Evolutionary conservation across 768 basidiomycete species (phyloP).

Genomic region (Termitomyces sp.): DNA sequence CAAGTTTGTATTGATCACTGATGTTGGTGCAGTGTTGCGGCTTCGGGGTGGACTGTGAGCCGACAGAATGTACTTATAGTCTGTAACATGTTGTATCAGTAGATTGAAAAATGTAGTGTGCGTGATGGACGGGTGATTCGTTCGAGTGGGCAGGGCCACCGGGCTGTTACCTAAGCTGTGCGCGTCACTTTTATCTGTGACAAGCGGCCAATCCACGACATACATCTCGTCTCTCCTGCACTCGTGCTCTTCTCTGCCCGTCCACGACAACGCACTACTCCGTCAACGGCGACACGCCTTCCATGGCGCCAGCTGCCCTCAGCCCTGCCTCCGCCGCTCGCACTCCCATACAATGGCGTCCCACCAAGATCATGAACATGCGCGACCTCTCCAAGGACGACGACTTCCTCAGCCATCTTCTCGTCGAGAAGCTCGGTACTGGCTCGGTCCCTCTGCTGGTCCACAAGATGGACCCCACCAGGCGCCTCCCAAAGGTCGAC

Average conservation of each 20-base stretch:
- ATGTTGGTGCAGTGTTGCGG: conserved; percentile 28
- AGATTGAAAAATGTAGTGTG: conserved; percentile 1
- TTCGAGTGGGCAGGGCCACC: neutral
- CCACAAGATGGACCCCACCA: conserved; percentile 83
- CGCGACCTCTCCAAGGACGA: conserved; percentile 87
- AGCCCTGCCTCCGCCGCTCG: conserved; percentile 21
- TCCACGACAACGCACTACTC: conserved; percentile 10
- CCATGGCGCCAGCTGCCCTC: conserved; percentile 26
- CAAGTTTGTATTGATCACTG: conserved; percentile 8
- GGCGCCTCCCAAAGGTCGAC: conserved; percentile 73
- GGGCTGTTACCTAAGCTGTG: conserved; percentile 19
- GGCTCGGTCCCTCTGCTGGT: conserved; percentile 76
- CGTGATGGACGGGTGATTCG: conserved; percentile 13
- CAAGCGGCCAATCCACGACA: conserved; percentile 6
- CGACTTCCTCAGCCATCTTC: conserved; percentile 84
- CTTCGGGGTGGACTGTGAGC: conserved; percentile 33
- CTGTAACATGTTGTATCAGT: conserved; percentile 3
- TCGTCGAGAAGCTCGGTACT: conserved; percentile 86
- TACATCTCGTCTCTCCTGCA: neutral
- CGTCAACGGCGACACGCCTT: conserved; percentile 16
- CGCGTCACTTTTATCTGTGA: conserved; percentile 17
- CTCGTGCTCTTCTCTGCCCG: conserved; percentile 14
- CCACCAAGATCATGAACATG: conserved; percentile 88
- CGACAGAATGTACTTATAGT: neutral
- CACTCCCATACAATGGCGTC: conserved; percentile 55